Evolutionary conservation across 192 early-diverging fungal genomes (phyloP).

Genomic region (Funneliformis geosporum): DNA sequence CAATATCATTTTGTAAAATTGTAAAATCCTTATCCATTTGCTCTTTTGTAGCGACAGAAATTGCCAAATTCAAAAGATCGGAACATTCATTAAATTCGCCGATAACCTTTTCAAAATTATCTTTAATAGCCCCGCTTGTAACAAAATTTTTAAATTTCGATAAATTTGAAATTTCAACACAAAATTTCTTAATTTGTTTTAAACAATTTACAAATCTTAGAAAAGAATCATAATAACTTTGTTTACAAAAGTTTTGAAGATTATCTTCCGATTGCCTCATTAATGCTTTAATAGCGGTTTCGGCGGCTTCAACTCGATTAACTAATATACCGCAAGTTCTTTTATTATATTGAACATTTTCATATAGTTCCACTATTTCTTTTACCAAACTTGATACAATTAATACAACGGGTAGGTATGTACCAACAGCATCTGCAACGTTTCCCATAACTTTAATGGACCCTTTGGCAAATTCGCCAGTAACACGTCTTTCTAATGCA

Average conservation of each 20-base stretch:
- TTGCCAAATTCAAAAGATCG: background rate
- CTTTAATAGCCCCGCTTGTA: background rate
- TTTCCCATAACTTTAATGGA: background rate
- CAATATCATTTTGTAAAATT: background rate
- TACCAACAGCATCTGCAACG: background rate
- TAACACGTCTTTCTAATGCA: no score
- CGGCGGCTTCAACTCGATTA: slow-evolving; percentile 12
- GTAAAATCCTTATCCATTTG: background rate
- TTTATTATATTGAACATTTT: slow-evolving; percentile 29
- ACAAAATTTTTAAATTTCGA: slow-evolving; percentile 12
- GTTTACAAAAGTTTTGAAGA: slow-evolving; percentile 6
- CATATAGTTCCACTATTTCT: slow-evolving; percentile 21
- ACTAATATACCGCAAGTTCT: slow-evolving; percentile 21
- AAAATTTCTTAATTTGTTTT: slow-evolving; percentile 30
- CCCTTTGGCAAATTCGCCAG: no score
- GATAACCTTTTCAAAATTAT: background rate
- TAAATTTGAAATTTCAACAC: slow-evolving; percentile 24
- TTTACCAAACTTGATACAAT: background rate
- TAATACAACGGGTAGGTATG: background rate
- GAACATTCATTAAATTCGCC: background rate
- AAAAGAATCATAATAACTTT: slow-evolving; percentile 18
- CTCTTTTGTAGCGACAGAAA: slow-evolving; percentile 11
- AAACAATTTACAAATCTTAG: background rate
- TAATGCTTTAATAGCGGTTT: background rate
- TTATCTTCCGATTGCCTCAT: slow-evolving; percentile 8